Conservation (phyloP, 108 stramenopile genomes). For the Pseudonitzschia multiseries region DNA sequence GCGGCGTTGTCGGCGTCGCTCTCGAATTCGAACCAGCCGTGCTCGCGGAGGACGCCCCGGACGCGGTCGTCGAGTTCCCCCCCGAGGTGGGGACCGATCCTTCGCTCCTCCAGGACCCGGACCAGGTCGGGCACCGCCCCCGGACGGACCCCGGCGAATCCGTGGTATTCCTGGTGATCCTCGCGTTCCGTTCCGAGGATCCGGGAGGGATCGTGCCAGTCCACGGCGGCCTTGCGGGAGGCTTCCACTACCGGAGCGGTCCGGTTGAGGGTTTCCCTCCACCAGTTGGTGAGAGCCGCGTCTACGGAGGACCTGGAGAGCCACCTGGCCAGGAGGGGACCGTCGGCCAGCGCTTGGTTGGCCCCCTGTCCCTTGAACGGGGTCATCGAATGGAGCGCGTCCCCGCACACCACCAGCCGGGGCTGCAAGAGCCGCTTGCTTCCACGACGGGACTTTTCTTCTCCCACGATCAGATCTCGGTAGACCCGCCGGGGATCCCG, state of each 20-base stretch:
- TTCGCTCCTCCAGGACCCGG: constrained; percentile 35
- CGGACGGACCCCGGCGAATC: constrained; percentile 58
- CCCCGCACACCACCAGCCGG: constrained; percentile 78
- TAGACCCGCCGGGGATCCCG: constrained; percentile 67
- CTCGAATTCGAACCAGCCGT: background rate
- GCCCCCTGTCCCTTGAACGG: constrained; percentile 95
- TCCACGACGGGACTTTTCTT: too few relatives aligned
- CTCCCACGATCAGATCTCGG: constrained; percentile 27
- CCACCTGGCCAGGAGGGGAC: constrained; percentile 71
- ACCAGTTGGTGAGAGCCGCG: constrained; percentile 61
- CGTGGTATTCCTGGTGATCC: constrained; percentile 20
- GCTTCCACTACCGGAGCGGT: constrained; percentile 68
- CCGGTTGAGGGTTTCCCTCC: constrained; percentile 68
- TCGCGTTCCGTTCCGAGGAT: constrained; percentile 21
- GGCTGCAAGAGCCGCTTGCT: constrained; percentile 21
- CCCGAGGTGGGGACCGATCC: constrained; percentile 50
- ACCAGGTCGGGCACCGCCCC: constrained; percentile 39
- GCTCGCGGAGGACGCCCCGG: constrained; percentile 42
- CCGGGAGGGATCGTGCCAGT: constrained; percentile 50
- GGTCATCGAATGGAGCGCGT: constrained; percentile 89
- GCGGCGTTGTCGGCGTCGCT: constrained; percentile 14
- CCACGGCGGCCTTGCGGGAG: constrained; percentile 67
- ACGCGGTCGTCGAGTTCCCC: constrained; percentile 44
- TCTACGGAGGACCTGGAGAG: constrained; percentile 51
- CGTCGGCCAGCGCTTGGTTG: constrained; percentile 90